Percentiles rank a stretch among this genome's conserved stretches.
These are phyloP conservation scores for Aspergillus ostianus DNA, from an alignment of 495 filamentous ascomycete genomes.

Conservation along the genomic window DNA sequence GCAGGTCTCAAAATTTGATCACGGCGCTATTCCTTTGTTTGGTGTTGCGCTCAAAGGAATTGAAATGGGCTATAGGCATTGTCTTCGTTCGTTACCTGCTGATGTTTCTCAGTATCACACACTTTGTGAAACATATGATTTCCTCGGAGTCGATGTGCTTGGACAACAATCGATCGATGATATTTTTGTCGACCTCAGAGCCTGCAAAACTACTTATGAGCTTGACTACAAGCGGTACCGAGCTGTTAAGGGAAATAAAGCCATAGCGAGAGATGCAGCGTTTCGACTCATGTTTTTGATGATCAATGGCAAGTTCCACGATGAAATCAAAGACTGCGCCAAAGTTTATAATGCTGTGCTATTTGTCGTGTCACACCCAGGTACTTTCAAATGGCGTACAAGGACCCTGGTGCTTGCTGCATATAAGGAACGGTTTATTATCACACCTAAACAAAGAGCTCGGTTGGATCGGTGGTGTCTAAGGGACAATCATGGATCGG, in stretches of 20 bases:
- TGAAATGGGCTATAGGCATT: neutral
- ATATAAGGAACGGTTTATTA: too few relatives aligned
- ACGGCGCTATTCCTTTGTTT: slow-evolving; percentile 1
- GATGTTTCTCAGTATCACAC: neutral
- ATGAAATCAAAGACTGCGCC: neutral
- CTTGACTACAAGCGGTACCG: neutral
- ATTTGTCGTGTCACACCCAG: too few relatives aligned
- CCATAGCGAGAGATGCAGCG: neutral
- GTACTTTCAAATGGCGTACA: too few relatives aligned
- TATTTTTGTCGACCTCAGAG: slow-evolving; percentile 1
- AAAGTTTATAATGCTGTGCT: neutral
- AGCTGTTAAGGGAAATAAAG: neutral
- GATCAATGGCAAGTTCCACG: neutral
- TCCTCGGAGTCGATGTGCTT: neutral
- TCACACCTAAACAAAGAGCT: too few relatives aligned
- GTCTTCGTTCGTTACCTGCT: neutral
- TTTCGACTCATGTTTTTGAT: neutral
- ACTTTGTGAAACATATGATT: slow-evolving; percentile 3
- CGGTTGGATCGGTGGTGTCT: neutral
- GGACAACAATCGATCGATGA: neutral
- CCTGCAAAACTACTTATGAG: slow-evolving; percentile 2
- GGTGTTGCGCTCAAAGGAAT: neutral
- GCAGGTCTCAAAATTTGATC: neutral
- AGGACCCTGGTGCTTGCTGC: too few relatives aligned
- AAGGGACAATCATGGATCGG: slow-evolving; percentile 1